Conservation (phyloP, 2,329 filamentous ascomycete genomes). For the Davidsoniella australis region DNA sequence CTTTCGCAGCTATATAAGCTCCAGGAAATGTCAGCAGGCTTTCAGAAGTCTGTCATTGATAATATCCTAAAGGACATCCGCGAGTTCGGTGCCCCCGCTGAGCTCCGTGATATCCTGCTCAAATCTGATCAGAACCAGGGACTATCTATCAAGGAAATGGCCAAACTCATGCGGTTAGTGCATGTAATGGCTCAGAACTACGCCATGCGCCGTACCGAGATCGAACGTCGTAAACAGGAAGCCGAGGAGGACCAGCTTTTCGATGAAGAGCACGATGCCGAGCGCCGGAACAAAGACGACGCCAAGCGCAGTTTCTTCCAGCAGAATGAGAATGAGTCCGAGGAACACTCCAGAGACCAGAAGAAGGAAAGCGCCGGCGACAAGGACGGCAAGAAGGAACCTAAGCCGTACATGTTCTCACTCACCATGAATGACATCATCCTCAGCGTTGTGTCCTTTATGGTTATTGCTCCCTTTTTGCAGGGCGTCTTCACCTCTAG, state of each 20-base stretch:
- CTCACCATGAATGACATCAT: constrained; percentile 36
- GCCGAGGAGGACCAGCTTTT: no score
- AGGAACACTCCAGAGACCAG: constrained; percentile 15
- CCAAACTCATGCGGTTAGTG: constrained; percentile 41
- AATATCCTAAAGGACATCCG: constrained; percentile 45
- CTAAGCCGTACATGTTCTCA: constrained; percentile 20
- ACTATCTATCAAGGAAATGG: constrained; percentile 29
- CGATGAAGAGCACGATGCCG: constrained; percentile 12
- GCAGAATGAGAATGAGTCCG: constrained; percentile 12
- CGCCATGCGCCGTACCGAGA: constrained; percentile 13
- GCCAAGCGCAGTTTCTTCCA: constrained; percentile 7
- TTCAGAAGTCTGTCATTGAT: constrained; percentile 42
- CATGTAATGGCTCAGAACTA: constrained; percentile 34
- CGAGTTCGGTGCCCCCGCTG: constrained; percentile 50
- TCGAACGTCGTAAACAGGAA: constrained; percentile 3
- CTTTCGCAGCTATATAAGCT: constrained; percentile 39
- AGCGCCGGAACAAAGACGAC: constrained; percentile 14
- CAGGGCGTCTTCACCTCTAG: constrained; percentile 24
- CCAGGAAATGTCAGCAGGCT: constrained; percentile 42
- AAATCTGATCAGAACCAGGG: constrained; percentile 38
- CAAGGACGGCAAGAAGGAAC: constrained; percentile 22
- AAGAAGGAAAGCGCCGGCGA: constrained; percentile 8
- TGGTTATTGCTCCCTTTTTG: constrained; percentile 25
- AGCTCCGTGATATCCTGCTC: constrained; percentile 39
- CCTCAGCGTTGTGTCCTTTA: constrained; percentile 26